These are phyloP conservation scores for Alternaria gansuensis DNA, from an alignment of 2,329 filamentous ascomycete genomes.

Conservation along the genomic window DNA sequence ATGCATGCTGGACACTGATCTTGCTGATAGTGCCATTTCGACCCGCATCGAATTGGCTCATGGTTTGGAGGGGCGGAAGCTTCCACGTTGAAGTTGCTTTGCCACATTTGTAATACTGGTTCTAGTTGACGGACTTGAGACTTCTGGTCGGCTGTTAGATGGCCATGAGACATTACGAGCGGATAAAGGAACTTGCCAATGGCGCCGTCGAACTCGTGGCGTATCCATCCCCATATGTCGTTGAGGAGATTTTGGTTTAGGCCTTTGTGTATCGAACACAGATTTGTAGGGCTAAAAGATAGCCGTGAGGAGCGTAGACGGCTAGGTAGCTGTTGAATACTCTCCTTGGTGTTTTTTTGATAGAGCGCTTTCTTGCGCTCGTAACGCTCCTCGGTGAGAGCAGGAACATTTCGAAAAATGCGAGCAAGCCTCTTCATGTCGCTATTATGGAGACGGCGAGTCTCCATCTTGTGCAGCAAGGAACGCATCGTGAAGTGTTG, in stretches of 20 bases:
- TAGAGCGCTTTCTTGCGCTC: constrained; percentile 15
- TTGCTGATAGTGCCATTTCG: constrained; percentile 35
- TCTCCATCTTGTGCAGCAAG: constrained; percentile 23
- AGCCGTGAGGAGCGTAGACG: constrained; percentile 33
- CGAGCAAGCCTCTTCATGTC: constrained; percentile 40
- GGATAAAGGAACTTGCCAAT: constrained; percentile 42
- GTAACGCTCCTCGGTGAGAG: constrained; percentile 2
- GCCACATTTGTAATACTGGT: constrained; percentile 42
- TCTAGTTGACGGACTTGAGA: constrained; percentile 37
- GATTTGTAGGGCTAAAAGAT: constrained; percentile 17
- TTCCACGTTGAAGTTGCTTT: constrained; percentile 25
- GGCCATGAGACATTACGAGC: constrained; percentile 29
- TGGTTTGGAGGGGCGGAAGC: constrained; percentile 29
- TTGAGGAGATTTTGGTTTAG: constrained; percentile 33
- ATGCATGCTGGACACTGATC: constrained; percentile 44
- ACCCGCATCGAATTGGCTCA: constrained; percentile 24
- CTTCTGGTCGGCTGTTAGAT: constrained; percentile 31
- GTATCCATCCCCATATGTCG: constrained; percentile 36
- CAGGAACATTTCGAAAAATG: constrained; percentile 28
- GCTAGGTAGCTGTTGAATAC: constrained; percentile 36
- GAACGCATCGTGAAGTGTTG: constrained; percentile 18
- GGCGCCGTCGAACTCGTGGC: constrained; percentile 34
- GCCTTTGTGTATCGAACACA: constrained; percentile 40
- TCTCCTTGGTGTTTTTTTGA: constrained; percentile 17
- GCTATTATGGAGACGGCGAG: constrained; percentile 28